Base-by-base conservation (phyloP, 2,329 filamentous ascomycete genomes). In the Penicillium psychrosexuale region DNA sequence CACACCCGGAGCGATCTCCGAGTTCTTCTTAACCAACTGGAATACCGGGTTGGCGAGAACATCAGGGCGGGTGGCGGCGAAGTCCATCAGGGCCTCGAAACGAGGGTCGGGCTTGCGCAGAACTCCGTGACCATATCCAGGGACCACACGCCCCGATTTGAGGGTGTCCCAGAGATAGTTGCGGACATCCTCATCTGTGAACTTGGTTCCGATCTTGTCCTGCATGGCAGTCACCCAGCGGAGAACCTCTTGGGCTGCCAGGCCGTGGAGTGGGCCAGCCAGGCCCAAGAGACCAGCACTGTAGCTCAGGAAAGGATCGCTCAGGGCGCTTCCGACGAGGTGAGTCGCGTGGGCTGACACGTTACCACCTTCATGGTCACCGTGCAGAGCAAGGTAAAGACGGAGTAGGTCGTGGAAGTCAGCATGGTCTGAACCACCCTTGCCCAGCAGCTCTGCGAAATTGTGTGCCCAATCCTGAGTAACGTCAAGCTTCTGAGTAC, bases 401-500 rank as follows among this genome's bases (percentile, higher is more conserved):
- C 94, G 86, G 60, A 99, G 83, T 19, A 99, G 82, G 69, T 99
- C 94, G 73, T 97, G 93, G 83, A 99, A 71, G 58, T 75, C 66
- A 55, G 69, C 49, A 66, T 97, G 88, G 76, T 96, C 82, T 75
- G 88, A 85, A 63, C 91, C 91, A 47, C 87, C 84, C 79, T 95
- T 96, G 69, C 93, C 93, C 51, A 97, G 84, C 85, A 97, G 91
- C 62, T 91, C 90, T 43, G 94, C 94, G 69, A 97, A 99, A 82
- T 99, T 99, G 82, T 97, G 96, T 0, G 92, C 88, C 94, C 94
- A 99, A 77, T 99, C 94, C 77, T 97, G 90, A 64, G 88, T 82
- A 55, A 84, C 76, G 67, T 99, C 92, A 47, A 95, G 69, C 80
- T 73, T 89, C 79, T 65, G 87, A 84, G 8, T 90, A 86, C 59